These are phyloP conservation scores for Globisporangium emineosum DNA, from an alignment of 352 stramenopile genomes.

Conservation along the genomic window DNA sequence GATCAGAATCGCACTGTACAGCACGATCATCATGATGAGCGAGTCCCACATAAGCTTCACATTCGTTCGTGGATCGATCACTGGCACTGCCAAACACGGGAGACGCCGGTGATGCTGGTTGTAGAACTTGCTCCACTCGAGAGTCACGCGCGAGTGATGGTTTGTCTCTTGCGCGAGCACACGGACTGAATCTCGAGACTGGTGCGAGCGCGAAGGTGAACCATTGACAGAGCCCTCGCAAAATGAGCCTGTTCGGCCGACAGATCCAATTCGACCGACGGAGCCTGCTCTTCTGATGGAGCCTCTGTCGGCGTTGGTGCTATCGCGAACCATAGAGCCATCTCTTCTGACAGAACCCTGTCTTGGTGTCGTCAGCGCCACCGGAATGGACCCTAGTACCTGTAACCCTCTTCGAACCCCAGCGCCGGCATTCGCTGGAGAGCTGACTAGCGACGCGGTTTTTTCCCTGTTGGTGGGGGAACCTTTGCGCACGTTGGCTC, in stretches of 20 bases:
- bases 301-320: background rate
- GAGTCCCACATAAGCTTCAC: constrained; percentile 61
- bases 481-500: background rate
- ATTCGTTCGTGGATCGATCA: constrained; percentile 58
- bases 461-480: background rate
- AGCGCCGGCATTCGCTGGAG: background rate
- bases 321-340: background rate
- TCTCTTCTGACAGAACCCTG: background rate
- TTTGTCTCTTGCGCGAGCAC: constrained; percentile 25
- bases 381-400: constrained; percentile 7
- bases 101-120: constrained; percentile 32
- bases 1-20: constrained; percentile 73
- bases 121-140: constrained; percentile 38
- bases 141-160: constrained; percentile 26
- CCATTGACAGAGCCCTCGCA: background rate
- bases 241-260: constrained; percentile 8
- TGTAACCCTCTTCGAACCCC: background rate
- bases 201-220: constrained; percentile 12
- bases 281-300: background rate
- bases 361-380: constrained; percentile 5
- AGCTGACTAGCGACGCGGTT: background rate
- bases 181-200: constrained; percentile 26
- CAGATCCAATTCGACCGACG: background rate
- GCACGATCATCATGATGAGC: constrained; percentile 66
- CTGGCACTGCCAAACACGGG: constrained; percentile 28